Conservation (phyloP, 768 basidiomycete species). For the Lactarius akahatsu region DNA sequence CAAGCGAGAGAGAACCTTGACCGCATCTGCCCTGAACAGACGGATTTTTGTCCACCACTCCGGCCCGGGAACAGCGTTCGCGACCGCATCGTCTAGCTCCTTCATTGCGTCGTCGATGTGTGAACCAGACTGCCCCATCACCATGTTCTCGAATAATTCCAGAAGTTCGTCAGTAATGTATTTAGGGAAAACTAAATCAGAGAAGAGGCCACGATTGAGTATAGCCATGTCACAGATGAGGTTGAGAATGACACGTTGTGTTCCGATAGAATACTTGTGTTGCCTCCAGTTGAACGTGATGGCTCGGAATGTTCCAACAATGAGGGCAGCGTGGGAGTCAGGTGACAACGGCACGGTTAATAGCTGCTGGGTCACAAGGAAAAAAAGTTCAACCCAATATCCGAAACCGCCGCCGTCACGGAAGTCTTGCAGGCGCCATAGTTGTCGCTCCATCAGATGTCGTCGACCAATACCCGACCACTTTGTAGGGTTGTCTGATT, state of each 20-base stretch:
- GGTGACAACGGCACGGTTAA: neutral
- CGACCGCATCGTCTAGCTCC: neutral
- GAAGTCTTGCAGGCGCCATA: neutral
- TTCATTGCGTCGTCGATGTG: neutral
- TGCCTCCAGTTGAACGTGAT: neutral
- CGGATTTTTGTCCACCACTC: neutral
- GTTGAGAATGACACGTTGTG: constrained; percentile 32
- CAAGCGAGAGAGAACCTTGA: neutral
- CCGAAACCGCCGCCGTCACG: neutral
- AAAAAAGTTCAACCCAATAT: neutral
- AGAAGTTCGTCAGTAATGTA: constrained; percentile 11
- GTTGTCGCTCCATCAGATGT: neutral
- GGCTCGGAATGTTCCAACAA: neutral
- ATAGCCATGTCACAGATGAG: constrained; percentile 27
- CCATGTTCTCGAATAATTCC: neutral
- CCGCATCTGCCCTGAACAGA: neutral
- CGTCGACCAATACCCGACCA: neutral
- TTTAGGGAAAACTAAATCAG: neutral
- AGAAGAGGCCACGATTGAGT: neutral
- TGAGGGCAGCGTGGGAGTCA: neutral
- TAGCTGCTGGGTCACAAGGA: neutral
- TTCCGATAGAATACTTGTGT: constrained; percentile 6
- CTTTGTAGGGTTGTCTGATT: neutral
- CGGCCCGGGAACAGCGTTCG: neutral
- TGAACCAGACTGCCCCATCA: neutral